These are phyloP conservation scores for Canavalia ensiformis DNA, from an alignment of 306 rosid genomes.

Conservation along the genomic window DNA sequence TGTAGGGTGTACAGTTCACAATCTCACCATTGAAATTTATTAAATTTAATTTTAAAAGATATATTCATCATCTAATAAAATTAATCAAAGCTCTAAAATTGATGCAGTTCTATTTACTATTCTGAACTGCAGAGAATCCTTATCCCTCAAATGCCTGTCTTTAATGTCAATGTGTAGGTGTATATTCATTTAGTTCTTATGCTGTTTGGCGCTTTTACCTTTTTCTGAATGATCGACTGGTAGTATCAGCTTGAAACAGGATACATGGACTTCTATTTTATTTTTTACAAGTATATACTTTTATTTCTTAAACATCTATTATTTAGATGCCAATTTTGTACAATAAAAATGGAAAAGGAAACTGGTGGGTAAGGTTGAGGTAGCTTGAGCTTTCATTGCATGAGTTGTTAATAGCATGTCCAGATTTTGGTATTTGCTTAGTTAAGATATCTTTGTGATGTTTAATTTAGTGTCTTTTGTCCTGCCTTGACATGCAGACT, in stretches of 20 bases:
- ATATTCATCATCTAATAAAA: no score
- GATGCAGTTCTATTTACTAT: no score
- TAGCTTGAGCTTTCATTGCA: conserved; percentile 20
- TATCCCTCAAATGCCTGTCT: conserved; percentile 2
- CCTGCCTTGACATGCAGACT: conserved; percentile 19
- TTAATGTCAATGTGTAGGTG: conserved; percentile 15
- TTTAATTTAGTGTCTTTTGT: conserved; percentile 18
- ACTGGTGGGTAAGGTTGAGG: conserved; percentile 21
- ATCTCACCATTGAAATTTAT: no score
- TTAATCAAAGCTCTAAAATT: no score
- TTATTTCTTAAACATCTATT: background rate
- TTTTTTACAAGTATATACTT: background rate
- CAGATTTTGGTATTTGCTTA: conserved; percentile 24
- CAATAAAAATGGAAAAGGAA: background rate
- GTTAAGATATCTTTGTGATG: conserved; percentile 19
- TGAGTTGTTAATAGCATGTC: conserved; percentile 18
- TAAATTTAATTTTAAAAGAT: no score
- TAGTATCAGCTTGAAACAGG: conserved; percentile 30
- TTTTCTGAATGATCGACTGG: conserved; percentile 26
- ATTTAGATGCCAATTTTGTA: conserved; percentile 13
- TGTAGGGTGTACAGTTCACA: no score
- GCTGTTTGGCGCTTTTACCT: conserved; percentile 14
- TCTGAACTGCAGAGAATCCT: no score
- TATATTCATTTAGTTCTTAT: conserved; percentile 21
- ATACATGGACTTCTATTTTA: background rate